A percentile compares a stretch with the other conserved stretches of the same genome.
phyloP scores from a whole-genome alignment of 2,329 filamentous ascomycete genomes.

The Pseudocercospora eumusae region DNA sequence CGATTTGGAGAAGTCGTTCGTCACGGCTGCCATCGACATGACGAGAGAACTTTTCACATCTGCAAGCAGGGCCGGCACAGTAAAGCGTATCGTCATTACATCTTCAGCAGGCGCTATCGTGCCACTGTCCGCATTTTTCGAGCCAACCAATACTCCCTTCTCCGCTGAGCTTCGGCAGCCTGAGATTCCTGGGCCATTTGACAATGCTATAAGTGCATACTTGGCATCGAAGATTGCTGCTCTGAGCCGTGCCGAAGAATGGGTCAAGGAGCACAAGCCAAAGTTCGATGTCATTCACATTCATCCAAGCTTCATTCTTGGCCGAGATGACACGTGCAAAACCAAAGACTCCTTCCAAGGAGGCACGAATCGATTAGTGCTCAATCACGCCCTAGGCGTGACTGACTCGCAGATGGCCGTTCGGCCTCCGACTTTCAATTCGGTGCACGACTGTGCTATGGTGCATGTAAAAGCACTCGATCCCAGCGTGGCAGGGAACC shows the following conservation, averaged over 20 bases:
- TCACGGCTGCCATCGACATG: conserved; percentile 39
- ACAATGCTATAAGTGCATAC: conserved; percentile 30
- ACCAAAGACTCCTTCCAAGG: conserved; percentile 22
- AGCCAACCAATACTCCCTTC: conserved; percentile 14
- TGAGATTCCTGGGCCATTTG: conserved; percentile 27
- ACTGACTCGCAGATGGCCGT: not conserved
- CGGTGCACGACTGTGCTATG: conserved; percentile 1
- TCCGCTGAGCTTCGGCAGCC: conserved; percentile 19
- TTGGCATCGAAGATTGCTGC: conserved; percentile 34
- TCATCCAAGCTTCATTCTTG: conserved; percentile 35
- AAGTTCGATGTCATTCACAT: conserved; percentile 38
- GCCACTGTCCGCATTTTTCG: conserved; percentile 17
- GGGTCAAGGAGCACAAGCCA: conserved; percentile 30
- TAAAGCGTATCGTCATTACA: conserved; percentile 50
- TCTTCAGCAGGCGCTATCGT: conserved; percentile 30
- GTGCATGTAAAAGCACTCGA: conserved; percentile 37
- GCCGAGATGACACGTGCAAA: conserved; percentile 36
- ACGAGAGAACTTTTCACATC: conserved; percentile 44
- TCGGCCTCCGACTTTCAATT: not conserved
- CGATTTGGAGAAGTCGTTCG: conserved; percentile 16
- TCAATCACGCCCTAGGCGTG: conserved; percentile 27
- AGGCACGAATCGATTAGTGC: conserved; percentile 32
- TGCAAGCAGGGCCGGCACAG: conserved; percentile 38
- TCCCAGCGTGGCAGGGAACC: conserved; percentile 24
- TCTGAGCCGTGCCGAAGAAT: conserved; percentile 30